Base-by-base conservation (phyloP, 345 rosid genomes). In the Brassica incana region DNA sequence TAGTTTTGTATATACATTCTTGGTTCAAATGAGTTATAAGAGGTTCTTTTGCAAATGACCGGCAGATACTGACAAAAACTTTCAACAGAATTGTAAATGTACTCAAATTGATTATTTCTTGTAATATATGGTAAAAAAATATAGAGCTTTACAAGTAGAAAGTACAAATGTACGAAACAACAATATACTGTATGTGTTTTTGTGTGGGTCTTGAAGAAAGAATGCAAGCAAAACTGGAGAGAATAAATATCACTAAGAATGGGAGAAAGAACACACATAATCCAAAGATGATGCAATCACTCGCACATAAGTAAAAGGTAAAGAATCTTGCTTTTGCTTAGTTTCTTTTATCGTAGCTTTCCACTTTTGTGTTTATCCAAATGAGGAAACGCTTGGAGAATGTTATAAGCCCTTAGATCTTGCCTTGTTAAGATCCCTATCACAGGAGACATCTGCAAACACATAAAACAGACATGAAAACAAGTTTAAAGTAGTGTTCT, bases 401-500 rank as follows among this genome's bases (percentile, higher is more conserved):
- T 88, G 85, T 90, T 90, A 84, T 80, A 82, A 23, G 93, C 88
- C 74, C 88, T 85, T 54, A 94, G 78, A 76, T 94, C 97, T 84
- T 92, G 97, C 88, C 98, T 85, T 40, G 94, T 90, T 88, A 92
- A 79, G 78, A 94, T 87, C 33, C 98, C 97, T 5, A 88, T 78
- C 69, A 90, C 91, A 2, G 92, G 95, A 69, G 90, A 80, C 54
- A 78, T 84, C 98, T 92, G 84, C 85, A 76, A 77, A 27, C 12
- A 72, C 23, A 52, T 50, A 61, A 45, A 20, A 11, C 1, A 63
- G 5, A 64, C 36, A 48, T 38, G 6, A 65, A 56, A 15, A 69
- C 35, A 32, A 36, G 40, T 36, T 6, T n/a, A 67, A 58, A 68
- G 45, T 73, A 14, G n/a, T n/a, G 58, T 50, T 70, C 40, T 48